Base-by-base conservation (phyloP, 2,329 filamentous ascomycete species). In the Aspergillus sp. region DNA sequence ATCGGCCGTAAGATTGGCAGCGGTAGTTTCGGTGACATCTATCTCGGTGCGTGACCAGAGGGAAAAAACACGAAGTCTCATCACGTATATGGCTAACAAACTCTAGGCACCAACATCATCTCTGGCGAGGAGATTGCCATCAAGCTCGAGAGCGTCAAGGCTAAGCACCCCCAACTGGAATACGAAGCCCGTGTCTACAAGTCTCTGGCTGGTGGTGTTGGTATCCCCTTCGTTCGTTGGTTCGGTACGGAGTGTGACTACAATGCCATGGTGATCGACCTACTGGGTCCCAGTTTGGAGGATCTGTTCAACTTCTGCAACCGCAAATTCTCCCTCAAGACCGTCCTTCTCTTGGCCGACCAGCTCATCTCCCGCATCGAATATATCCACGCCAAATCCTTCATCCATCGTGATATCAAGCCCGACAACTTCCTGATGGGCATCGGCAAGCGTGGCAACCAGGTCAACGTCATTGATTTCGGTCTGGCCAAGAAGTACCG, bases 301-400 rank as follows among this genome's bases (percentile, higher is more conserved):
- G 94, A 99, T 72, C 84, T 99, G 31, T 99, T 99, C 89, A 97
- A 99, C 85, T 97, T 97, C 77, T 99, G 94, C 86, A 97, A 97
- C 86, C 89, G 94, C 76, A 97, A 97, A 76, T 99, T 97, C 81
- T 97, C 94, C 11, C 80, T 99, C 64, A 99, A 99, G 88, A 99
- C 94, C 1, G 94, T 99, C 23, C 83, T 99, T 41, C 85, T 99
- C 21, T 85, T 99, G 46, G 94, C 94, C 71, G 94, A 99, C 68
- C 94, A 99, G 80, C 87, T 97, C 75, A 97, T 99, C 74, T 97
- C 93, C 61, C 92, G 94, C 67, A 97, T 99, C 76, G 94, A 99
- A 78, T 97, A 97, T 80, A 99, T 99, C 67, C 94, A 99, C 75
- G 94, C 94, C 80, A 97, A 97, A 79, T 97, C 91, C 7, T 97